Evolutionary conservation across 108 stramenopile species (phyloP).

Genomic region (Parmales sp.): DNA sequence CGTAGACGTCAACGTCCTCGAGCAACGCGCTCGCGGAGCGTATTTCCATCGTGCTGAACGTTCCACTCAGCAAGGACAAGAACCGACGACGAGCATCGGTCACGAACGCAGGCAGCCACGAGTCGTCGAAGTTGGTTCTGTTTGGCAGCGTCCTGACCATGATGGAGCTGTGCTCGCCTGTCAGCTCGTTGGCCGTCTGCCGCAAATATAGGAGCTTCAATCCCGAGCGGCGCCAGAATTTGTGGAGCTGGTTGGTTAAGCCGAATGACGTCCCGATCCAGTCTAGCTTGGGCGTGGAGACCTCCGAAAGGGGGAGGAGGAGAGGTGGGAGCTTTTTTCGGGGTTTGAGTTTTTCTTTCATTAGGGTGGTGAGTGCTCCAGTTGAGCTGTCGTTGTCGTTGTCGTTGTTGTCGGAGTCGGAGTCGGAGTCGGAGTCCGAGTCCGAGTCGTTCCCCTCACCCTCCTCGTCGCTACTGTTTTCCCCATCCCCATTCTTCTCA

Average conservation of each 20-base stretch:
- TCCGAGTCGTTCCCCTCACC: constrained; percentile 25
- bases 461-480: constrained; percentile 22
- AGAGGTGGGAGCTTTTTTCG: constrained; percentile 93
- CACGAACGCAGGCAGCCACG: constrained; percentile 83
- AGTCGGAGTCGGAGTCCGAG: constrained; percentile 19
- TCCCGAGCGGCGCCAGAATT: constrained; percentile 82
- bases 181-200: constrained; percentile 95
- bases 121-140: constrained; percentile 63
- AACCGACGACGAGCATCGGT: constrained; percentile 80
- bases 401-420: constrained; percentile 1
- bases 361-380: not conserved
- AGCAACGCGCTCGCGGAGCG: constrained; percentile 63
- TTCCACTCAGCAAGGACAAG: constrained; percentile 60
- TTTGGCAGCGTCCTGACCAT: constrained; percentile 77
- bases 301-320: constrained; percentile 71
- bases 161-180: constrained; percentile 90
- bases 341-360: constrained; percentile 68
- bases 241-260: constrained; percentile 74
- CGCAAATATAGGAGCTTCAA: constrained; percentile 88
- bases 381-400: not conserved
- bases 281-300: constrained; percentile 77
- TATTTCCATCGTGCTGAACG: constrained; percentile 75
- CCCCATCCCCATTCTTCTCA: not conserved
- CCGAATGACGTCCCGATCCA: constrained; percentile 96
- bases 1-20: constrained; percentile 26